These are phyloP conservation scores for Tilletia caries DNA, from an alignment of 1,284 basidiomycete genomes.

Conservation along the genomic window DNA sequence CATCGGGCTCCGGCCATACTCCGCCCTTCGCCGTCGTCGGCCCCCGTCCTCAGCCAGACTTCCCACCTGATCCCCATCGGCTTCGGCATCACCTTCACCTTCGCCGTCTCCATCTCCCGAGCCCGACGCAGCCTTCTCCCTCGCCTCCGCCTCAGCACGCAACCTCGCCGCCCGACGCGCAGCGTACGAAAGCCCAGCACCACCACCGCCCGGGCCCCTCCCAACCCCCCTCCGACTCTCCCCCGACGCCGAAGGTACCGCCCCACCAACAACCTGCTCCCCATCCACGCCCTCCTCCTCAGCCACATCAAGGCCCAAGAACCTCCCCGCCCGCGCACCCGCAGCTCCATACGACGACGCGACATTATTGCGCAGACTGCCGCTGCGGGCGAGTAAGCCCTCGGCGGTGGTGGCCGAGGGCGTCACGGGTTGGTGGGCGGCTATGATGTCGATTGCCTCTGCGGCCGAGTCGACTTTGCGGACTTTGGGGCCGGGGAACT, in stretches of 20 bases:
- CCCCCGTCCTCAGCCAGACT: no score
- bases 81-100: no score
- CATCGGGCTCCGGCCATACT: not conserved
- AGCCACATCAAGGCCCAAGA: not conserved
- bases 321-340: not conserved
- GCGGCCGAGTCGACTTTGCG: not conserved
- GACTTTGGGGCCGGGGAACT: slow-evolving; percentile 7
- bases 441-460: slow-evolving; percentile 3
- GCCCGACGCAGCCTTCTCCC: not conserved
- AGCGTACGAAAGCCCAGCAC: not conserved
- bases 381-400: slow-evolving; percentile 3
- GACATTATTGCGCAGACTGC: not conserved
- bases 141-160: not conserved
- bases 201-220: not conserved
- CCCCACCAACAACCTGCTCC: not conserved
- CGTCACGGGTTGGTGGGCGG: not conserved
- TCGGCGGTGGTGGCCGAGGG: not conserved
- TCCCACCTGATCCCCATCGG: no score
- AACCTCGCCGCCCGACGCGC: slow-evolving; percentile 1
- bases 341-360: not conserved
- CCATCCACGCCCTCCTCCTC: not conserved
- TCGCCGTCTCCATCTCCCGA: not conserved
- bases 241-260: not conserved
- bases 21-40: not conserved
- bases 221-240: not conserved